Evolutionary conservation across 768 basidiomycete genomes (phyloP).

Genomic region (Arthromyces matolae): DNA sequence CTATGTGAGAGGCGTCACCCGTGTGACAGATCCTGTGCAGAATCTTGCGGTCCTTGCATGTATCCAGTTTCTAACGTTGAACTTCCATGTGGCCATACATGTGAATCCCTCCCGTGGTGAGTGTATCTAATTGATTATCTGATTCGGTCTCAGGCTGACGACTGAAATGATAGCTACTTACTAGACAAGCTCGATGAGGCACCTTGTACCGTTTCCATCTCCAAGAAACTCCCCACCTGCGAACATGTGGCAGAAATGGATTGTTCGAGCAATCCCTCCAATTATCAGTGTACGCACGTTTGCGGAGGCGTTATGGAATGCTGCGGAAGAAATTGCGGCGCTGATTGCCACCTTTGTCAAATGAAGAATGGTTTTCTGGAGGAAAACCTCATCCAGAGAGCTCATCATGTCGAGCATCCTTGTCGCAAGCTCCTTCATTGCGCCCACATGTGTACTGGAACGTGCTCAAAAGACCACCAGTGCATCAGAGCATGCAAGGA

Average conservation of each 20-base stretch:
- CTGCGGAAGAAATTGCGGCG: slow-evolving; percentile 48
- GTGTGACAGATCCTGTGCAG: slow-evolving; percentile 48
- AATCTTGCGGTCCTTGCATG: slow-evolving; percentile 49
- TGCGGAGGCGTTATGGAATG: slow-evolving; percentile 49
- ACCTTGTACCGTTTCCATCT: slow-evolving; percentile 39
- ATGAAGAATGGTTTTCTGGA: slow-evolving; percentile 13
- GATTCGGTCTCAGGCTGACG: not conserved
- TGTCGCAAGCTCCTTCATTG: slow-evolving; percentile 55
- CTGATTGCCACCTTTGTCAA: slow-evolving; percentile 50
- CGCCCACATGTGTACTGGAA: slow-evolving; percentile 46
- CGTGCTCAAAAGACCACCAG: slow-evolving; percentile 48
- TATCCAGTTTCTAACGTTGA: slow-evolving; percentile 43
- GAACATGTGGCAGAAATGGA: slow-evolving; percentile 47
- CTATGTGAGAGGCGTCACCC: slow-evolving; percentile 58
- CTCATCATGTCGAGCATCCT: slow-evolving; percentile 38
- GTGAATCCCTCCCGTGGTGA: slow-evolving; percentile 46
- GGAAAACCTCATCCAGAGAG: slow-evolving; percentile 22
- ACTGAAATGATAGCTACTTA: slow-evolving; percentile 32
- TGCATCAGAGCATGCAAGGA: slow-evolving; percentile 45
- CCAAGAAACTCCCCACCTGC: slow-evolving; percentile 45
- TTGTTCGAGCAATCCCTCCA: slow-evolving; percentile 44
- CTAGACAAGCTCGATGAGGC: slow-evolving; percentile 42
- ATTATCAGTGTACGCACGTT: slow-evolving; percentile 32
- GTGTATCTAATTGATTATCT: slow-evolving; percentile 11
- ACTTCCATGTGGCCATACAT: slow-evolving; percentile 58